A percentile compares a stretch with the other conserved stretches of the same genome.
These are phyloP conservation scores for Solanum microdontum DNA, from an alignment of 257 asterid species.

Conservation along the genomic window DNA sequence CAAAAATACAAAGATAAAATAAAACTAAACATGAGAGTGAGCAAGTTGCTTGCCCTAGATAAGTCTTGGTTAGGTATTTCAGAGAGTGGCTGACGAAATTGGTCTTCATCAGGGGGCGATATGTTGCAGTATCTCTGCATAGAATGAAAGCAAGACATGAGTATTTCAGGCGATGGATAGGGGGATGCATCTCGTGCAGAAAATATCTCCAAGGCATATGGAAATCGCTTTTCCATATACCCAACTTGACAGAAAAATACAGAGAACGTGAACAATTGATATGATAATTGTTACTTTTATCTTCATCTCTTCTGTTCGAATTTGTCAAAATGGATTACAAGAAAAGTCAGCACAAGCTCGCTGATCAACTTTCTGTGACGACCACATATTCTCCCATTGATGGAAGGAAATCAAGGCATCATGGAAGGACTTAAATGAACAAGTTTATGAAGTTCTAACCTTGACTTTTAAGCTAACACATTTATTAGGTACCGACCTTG, in stretches of 20 bases:
- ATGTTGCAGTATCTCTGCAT: slow-evolving; percentile 45
- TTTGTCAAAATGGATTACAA: neutral
- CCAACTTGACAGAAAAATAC: neutral
- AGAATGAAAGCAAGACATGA: neutral
- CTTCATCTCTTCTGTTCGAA: neutral
- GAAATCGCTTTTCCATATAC: neutral
- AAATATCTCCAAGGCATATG: neutral
- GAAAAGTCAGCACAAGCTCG: neutral
- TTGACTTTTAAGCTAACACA: neutral
- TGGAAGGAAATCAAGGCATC: neutral
- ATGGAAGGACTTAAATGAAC: neutral
- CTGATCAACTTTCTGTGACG: neutral
- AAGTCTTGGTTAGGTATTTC: slow-evolving; percentile 39
- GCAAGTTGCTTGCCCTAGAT: slow-evolving; percentile 39
- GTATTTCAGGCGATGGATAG: neutral
- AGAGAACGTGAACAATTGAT: neutral
- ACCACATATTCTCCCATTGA: neutral
- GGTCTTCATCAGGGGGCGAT: slow-evolving; percentile 51
- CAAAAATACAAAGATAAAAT: neutral
- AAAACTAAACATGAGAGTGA: neutral
- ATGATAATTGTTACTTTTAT: neutral
- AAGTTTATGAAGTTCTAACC: neutral
- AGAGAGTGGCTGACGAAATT: slow-evolving; percentile 51
- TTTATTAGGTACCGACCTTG: neutral
- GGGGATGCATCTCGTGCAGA: neutral